Evolutionary conservation across 352 stramenopile genomes (phyloP), one percentile per base, ranked within the genome.

Genomic region (Thalassiosira hispida): DNA sequence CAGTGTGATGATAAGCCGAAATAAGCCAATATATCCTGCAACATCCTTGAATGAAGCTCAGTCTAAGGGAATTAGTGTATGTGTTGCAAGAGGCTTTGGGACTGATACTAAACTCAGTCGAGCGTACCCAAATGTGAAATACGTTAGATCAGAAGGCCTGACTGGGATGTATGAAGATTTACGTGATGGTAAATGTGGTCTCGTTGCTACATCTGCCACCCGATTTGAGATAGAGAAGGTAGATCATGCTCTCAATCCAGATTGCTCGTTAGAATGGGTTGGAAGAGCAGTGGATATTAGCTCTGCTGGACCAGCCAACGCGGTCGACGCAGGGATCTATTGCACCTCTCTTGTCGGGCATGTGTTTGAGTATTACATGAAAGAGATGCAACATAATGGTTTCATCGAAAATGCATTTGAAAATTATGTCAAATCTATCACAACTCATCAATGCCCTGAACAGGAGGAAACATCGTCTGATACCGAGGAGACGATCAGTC

Each of bases 101-200:
- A 25, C 31, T 42, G n/a, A 18, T 11, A 8, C 49, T 8, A 57
- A 63, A 20, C 27, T 65, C 38, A 65, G n/a, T n/a, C 27, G 5
- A 9, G 18, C 49, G 6, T 73, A 73, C 16, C 64, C 49, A 27
- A 51, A 64, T 20, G n/a, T 38, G 16, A 73, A 64, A 18, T 7
- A 56, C 18, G 42, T 73, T 18, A 31, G 52, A 14, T 35, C 40
- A 16, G 44, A 68, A 20, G 38, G 12, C 11, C 18, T 63, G 5
- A 51, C 44, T 33, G 18, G 14, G 23, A 31, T 25, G 22, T 73
- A 63, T 18, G 42, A 63, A 14, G 18, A 44, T 52, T 55, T 73
- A 35, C 2, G 9, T 25, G 40, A 73, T n/a, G 18, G 35, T 27
- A n/a, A 46, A 33, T 73, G 64, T 27, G 25, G 33, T 14, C 9